These are phyloP conservation scores for Ceratobasidium sp. DNA, from an alignment of 1,284 basidiomycete species.

Conservation along the genomic window DNA sequence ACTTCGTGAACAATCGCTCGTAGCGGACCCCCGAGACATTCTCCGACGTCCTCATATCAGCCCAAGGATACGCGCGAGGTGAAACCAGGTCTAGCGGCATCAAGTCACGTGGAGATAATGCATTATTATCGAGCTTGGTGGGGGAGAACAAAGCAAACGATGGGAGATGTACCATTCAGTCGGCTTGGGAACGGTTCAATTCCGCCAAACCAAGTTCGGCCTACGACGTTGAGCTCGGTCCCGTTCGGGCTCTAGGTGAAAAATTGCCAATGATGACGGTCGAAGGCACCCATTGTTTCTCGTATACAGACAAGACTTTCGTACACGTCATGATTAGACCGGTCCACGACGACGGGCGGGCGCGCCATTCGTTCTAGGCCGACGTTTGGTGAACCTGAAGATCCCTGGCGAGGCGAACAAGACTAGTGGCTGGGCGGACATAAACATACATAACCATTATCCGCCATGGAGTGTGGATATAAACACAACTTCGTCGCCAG, in stretches of 20 bases:
- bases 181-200: background rate
- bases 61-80: too few relatives aligned
- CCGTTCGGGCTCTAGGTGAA: background rate
- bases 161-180: background rate
- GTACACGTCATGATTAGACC: background rate
- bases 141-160: constrained; percentile 8
- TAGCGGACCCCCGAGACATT: background rate
- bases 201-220: background rate
- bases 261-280: background rate
- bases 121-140: background rate
- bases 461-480: constrained; percentile 97
- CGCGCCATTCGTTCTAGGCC: too few relatives aligned
- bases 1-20: too few relatives aligned
- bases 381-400: too few relatives aligned
- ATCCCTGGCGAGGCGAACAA: background rate
- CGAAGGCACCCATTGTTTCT: background rate
- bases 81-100: background rate
- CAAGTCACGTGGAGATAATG: constrained; percentile 22
- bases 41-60: too few relatives aligned
- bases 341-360: too few relatives aligned
- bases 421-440: background rate
- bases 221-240: background rate
- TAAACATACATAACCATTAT: constrained; percentile 51
- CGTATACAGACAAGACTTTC: background rate
- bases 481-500: constrained; percentile 91